Percentiles rank a stretch among this genome's conserved stretches.
phyloP scores from a whole-genome alignment of 139 green algal genomes.

The Coelastrella sp. region DNA sequence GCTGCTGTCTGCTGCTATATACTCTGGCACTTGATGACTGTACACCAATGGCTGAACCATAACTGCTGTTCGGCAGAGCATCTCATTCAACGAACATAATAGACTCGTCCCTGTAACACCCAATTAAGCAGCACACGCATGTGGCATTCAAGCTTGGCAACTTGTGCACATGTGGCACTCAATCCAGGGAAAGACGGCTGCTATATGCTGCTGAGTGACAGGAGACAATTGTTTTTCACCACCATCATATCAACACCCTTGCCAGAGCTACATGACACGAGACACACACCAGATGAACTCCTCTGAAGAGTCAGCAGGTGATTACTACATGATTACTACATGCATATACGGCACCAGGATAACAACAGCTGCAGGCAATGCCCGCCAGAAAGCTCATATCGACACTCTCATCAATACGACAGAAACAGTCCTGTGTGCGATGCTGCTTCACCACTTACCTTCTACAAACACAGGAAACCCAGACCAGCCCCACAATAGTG shows the following conservation, averaged over 20 bases:
- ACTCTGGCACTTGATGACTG: background rate
- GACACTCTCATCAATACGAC: background rate
- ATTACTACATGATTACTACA: too few relatives aligned
- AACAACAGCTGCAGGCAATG: too few relatives aligned
- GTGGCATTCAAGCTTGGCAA: background rate
- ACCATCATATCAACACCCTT: too few relatives aligned
- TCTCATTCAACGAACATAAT: conserved; percentile 81
- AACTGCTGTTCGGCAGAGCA: conserved; percentile 75
- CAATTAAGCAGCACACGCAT: too few relatives aligned
- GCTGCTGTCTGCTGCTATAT: background rate
- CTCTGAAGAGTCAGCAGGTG: too few relatives aligned
- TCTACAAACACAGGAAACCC: conserved; percentile 36
- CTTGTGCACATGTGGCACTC: background rate
- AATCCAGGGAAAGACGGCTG: background rate
- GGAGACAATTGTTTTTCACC: too few relatives aligned
- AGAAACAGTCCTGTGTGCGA: background rate
- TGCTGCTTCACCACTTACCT: background rate
- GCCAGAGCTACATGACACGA: too few relatives aligned
- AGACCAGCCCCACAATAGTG: conserved; percentile 78
- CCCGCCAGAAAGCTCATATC: background rate
- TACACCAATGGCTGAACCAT: conserved; percentile 77
- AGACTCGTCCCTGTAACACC: conserved; percentile 68
- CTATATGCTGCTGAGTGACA: too few relatives aligned
- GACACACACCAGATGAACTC: too few relatives aligned
- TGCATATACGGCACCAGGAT: too few relatives aligned